phyloP scores from a whole-genome alignment of 352 stramenopile species.

The Phytophthora citricola region DNA sequence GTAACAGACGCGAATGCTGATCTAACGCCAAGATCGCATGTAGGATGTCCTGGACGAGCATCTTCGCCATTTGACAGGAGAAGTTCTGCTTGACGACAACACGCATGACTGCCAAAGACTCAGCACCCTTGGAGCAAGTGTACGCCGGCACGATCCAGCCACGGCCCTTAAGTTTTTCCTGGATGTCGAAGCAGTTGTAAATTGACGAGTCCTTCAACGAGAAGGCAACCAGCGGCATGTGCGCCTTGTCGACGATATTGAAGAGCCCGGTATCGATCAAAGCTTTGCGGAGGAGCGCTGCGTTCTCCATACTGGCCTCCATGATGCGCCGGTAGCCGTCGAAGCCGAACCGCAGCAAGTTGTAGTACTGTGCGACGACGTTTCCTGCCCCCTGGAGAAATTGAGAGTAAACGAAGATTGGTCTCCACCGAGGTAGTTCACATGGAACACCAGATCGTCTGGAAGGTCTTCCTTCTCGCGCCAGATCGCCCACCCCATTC shows the following conservation, averaged over 20 bases:
- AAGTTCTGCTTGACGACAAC: slow-evolving; percentile 3
- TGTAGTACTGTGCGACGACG: slow-evolving; percentile 32
- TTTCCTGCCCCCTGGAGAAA: slow-evolving; percentile 86
- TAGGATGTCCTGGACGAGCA: slow-evolving; percentile 54
- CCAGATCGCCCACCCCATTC: slow-evolving; percentile 92
- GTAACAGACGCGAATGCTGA: slow-evolving; percentile 55
- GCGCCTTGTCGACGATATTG: slow-evolving; percentile 81
- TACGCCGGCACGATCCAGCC: neutral
- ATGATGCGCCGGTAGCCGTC: slow-evolving; percentile 77
- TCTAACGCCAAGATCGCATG: slow-evolving; percentile 76
- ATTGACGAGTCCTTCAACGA: neutral
- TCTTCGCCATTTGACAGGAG: slow-evolving; percentile 1
- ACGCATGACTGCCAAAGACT: neutral
- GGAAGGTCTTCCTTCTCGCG: slow-evolving; percentile 71
- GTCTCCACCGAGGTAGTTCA: slow-evolving; percentile 64
- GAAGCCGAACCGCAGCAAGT: slow-evolving; percentile 29
- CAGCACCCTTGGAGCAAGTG: neutral
- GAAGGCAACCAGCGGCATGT: slow-evolving; percentile 80
- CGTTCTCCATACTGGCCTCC: slow-evolving; percentile 86
- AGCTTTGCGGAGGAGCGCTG: slow-evolving; percentile 68
- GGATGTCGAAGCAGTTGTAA: slow-evolving; percentile 1
- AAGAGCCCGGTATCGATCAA: slow-evolving; percentile 77
- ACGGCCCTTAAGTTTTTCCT: neutral
- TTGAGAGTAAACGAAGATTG: slow-evolving; percentile 92
- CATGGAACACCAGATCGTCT: slow-evolving; percentile 77